These are phyloP conservation scores for Bruguiera sexangula DNA, from an alignment of 345 rosid genomes.

Conservation along the genomic window DNA sequence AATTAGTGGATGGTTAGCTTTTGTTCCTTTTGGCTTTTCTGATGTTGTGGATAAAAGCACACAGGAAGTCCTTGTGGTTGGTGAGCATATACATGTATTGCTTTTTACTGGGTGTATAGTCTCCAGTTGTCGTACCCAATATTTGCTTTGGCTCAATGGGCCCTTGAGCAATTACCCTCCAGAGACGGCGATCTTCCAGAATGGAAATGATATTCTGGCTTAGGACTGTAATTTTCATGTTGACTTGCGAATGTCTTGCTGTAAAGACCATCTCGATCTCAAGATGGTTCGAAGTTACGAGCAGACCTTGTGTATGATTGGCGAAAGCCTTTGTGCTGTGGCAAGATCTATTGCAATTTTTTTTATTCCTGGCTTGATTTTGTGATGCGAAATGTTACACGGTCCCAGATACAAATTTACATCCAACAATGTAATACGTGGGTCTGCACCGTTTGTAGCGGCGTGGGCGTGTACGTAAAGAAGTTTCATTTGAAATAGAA, in stretches of 20 bases:
- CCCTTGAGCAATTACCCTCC: constrained; percentile 21
- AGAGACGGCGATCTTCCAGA: background rate
- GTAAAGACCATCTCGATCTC: background rate
- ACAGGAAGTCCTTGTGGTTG: constrained; percentile 24
- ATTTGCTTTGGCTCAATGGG: constrained; percentile 12
- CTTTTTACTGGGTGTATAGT: constrained; percentile 32
- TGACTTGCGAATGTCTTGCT: background rate
- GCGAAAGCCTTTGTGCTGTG: background rate
- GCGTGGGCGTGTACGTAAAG: too few relatives aligned
- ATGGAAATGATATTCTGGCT: constrained; percentile 4
- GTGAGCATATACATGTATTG: constrained; percentile 17
- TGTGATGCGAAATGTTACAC: too few relatives aligned
- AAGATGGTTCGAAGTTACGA: constrained; percentile 4
- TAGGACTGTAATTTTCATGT: background rate
- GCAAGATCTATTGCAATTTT: background rate
- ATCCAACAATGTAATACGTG: too few relatives aligned
- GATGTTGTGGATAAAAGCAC: constrained; percentile 31
- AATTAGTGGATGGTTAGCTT: constrained; percentile 9
- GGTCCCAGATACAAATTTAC: too few relatives aligned
- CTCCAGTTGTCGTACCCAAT: constrained; percentile 25
- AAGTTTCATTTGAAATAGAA: too few relatives aligned
- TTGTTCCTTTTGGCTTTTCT: constrained; percentile 7
- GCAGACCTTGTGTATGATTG: constrained; percentile 9
- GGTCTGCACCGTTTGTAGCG: too few relatives aligned
- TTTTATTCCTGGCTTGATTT: too few relatives aligned